Base-by-base conservation (phyloP, 2,329 filamentous ascomycete species). In the Aspergillus aculeatinus region DNA sequence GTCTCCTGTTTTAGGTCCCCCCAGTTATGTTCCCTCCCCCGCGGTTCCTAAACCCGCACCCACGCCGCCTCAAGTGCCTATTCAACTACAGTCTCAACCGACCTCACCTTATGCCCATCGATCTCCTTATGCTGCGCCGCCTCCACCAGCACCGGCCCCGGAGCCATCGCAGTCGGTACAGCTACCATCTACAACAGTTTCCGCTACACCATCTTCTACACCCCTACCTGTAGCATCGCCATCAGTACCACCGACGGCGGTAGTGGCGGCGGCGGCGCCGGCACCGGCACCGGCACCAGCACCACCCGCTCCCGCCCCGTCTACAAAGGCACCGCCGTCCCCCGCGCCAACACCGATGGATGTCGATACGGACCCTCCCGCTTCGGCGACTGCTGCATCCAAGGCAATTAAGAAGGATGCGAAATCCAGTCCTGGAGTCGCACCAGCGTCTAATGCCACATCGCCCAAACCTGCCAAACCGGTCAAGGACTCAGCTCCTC, bases 381-480 rank as follows among this genome's bases (percentile, higher is more conserved):
- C 63, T 5, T 23, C 55, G 14, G 47, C 49, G 67, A 57, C 51
- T 61, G 39, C 39, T 44, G n/a, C 59, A 67, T 23, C 58, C 65
- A 65, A 77, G 72, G 39, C 56, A 29, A 63, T 74, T 50, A 75
- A 76, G 61, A 76, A 78, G 47, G 77, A 79, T 21, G 16, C 48
- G 23, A 78, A 81, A 55, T 77, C 77, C 12, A 44, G 39, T 3
- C 60, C 70, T 5, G 71, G 75, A 5, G 83, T 81, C 33, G 80
- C 81, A 6, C 78, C 80, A 2, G 80, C 82, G 25, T 83, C 84
- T 4, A 79, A 82, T 60, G 76, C 82, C 1, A 74, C 79, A 10
- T 83, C 81, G n/a, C 80, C 81, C n/a, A 87, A 87, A 64, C 80
- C 83, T 16, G 68, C 74, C 19, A 81, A 82, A 48, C 74, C 79